Conservation (phyloP, 768 basidiomycete species). For the Trametes maxima region DNA sequence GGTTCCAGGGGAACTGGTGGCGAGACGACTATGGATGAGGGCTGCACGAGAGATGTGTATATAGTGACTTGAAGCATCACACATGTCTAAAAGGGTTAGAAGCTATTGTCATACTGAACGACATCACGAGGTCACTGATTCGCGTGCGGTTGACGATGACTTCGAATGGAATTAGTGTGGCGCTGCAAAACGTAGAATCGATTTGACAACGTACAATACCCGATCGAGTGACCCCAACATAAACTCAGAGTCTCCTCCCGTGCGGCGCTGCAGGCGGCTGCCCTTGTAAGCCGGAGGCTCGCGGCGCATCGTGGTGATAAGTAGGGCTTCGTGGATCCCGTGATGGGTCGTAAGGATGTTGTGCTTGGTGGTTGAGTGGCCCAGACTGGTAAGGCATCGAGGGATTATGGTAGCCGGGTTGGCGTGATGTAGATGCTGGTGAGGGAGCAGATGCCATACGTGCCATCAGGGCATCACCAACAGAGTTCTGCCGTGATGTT, state of each 20-base stretch:
- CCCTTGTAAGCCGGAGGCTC: background rate
- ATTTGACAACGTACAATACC: background rate
- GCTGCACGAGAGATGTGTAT: background rate
- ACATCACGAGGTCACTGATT: background rate
- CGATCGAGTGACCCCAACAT: no score
- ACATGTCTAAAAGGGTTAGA: background rate
- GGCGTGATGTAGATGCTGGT: background rate
- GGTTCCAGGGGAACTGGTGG: conserved; percentile 19
- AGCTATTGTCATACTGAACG: background rate
- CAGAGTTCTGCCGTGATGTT: background rate
- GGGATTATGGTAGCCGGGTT: background rate
- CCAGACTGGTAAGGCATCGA: background rate
- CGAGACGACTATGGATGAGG: conserved; percentile 4
- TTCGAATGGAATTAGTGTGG: background rate
- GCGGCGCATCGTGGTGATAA: background rate
- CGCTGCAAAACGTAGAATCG: background rate
- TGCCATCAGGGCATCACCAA: conserved; percentile 11
- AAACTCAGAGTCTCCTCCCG: background rate
- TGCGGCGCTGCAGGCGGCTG: background rate
- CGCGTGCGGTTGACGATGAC: background rate
- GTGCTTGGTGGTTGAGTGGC: background rate
- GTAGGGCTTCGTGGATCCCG: background rate
- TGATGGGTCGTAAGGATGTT: background rate
- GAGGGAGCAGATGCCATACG: conserved; percentile 1
- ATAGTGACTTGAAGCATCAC: background rate